phyloP scores from a whole-genome alignment of 306 rosid genomes.

The Lathyrus aphaca region DNA sequence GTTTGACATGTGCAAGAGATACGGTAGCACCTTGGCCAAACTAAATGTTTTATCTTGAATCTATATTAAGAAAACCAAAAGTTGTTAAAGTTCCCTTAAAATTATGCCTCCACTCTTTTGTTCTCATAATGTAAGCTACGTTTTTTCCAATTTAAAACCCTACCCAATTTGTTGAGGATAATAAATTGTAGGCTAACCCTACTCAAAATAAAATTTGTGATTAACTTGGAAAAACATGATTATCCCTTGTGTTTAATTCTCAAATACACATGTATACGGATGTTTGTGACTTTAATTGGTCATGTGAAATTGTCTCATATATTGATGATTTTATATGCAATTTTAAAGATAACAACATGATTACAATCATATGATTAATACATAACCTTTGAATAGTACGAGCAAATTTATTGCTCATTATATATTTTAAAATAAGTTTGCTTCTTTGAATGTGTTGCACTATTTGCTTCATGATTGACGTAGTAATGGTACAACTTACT shows the following conservation, averaged over 20 bases:
- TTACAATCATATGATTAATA: too few relatives aligned
- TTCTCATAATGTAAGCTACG: constrained; percentile 1
- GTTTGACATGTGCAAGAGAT: constrained; percentile 30
- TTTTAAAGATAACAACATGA: too few relatives aligned
- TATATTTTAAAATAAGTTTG: too few relatives aligned
- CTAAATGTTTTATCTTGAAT: constrained; percentile 39
- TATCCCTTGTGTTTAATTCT: not conserved
- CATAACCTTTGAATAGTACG: too few relatives aligned
- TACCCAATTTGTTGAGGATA: not conserved
- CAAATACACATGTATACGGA: not conserved
- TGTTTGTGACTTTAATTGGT: not conserved
- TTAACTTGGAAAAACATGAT: not conserved
- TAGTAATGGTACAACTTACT: too few relatives aligned
- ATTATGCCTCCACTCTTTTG: constrained; percentile 8
- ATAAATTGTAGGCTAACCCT: not conserved
- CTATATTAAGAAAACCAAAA: constrained; percentile 10
- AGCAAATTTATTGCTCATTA: too few relatives aligned
- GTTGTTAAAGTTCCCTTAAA: constrained; percentile 2
- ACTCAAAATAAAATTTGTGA: not conserved
- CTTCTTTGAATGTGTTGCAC: too few relatives aligned
- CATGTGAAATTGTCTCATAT: not conserved
- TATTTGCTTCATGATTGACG: too few relatives aligned
- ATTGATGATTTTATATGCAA: too few relatives aligned
- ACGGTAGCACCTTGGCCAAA: constrained; percentile 38
- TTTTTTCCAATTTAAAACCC: not conserved